Base-by-base conservation (phyloP, 768 basidiomycete species). In the Chlorophyllum brunneum region DNA sequence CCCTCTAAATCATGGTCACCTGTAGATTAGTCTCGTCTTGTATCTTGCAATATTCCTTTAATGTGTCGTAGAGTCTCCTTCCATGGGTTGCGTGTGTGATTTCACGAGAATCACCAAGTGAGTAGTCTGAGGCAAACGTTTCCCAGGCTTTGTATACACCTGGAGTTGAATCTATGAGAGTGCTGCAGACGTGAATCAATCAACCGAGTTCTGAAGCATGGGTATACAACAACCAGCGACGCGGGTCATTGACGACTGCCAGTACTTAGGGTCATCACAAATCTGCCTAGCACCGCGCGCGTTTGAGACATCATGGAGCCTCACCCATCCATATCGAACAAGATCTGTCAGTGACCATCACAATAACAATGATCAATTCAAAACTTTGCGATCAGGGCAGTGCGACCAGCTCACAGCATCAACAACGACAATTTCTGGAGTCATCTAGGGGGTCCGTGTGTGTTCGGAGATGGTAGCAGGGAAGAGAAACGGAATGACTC, bases 71-170 rank as follows among this genome's bases (percentile, higher is more conserved):
- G 10, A 91, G 71, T 51, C 92, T 75, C 44, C 89, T 78, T 16
- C 92, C 92, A 64, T 93, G 92, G 0, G 85, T 82, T 6, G 77
- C 71, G 58, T 83, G 78, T 3, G 79, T 77, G 15, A 84, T 68
- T 10, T 62, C 60, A 13, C 67, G 56, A 33, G 72, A 69, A 56
- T 78, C 76, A 1, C 77, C 77, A 26, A 84, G 71, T 59, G 69
- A 64, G 56, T 90, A 90, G 52, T 86, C 77, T 36, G 68, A 71
- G 34, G 77, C 74, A 63, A 90, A 93, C 39, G 70, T 79, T 44
- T 79, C 71, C 92, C 92, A 94, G 6, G 88, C 86, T 54, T 77
- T 77, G 45, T 82, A 57, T n/a, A 92, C 86, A 3, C 90, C 92
- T 1, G 88, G 88, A 4, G 90, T 92, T 2, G 89, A 91, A 68